Evolutionary conservation across 2,329 filamentous ascomycete species (phyloP).

Genomic region (Teratosphaeria pseudoeucalypti): DNA sequence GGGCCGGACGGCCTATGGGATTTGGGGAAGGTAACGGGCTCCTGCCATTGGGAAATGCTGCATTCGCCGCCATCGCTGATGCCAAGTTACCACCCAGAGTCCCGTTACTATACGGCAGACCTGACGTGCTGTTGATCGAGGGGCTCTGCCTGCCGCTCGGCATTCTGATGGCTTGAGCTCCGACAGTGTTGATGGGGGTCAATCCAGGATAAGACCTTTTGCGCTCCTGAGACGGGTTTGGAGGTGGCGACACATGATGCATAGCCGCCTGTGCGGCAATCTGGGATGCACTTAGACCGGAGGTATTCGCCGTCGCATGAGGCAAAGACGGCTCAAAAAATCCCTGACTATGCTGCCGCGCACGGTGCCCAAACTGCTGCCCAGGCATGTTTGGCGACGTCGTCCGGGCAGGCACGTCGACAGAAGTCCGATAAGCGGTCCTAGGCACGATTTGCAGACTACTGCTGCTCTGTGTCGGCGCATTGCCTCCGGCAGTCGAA

Average conservation of each 20-base stretch:
- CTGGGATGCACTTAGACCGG: conserved; percentile 54
- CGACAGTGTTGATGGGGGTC: conserved; percentile 34
- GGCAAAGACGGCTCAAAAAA: conserved; percentile 66
- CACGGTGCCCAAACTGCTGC: conserved; percentile 41
- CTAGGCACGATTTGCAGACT: conserved; percentile 26
- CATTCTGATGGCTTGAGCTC: conserved; percentile 9
- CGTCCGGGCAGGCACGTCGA: conserved; percentile 21
- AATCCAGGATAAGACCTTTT: conserved; percentile 68
- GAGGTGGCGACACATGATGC: conserved; percentile 35
- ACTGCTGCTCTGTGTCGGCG: conserved; percentile 21
- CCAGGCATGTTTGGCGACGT: conserved; percentile 19
- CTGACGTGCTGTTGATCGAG: conserved; percentile 11
- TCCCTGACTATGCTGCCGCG: conserved; percentile 62
- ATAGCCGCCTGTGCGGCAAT: conserved; percentile 72
- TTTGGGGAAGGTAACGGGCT: conserved; percentile 42
- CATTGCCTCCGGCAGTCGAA: conserved; percentile 22
- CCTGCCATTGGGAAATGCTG: conserved; percentile 53
- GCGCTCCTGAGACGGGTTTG: conserved; percentile 28
- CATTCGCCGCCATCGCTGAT: conserved; percentile 61
- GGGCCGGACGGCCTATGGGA: conserved; percentile 1
- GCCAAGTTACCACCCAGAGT: conserved; percentile 49
- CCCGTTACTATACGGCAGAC: conserved; percentile 47
- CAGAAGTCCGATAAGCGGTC: conserved; percentile 22
- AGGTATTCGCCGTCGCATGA: conserved; percentile 19
- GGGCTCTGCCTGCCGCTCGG: conserved; percentile 23